phyloP scores from a whole-genome alignment of 2,329 filamentous ascomycete genomes.

The Fusarium sacchari region DNA sequence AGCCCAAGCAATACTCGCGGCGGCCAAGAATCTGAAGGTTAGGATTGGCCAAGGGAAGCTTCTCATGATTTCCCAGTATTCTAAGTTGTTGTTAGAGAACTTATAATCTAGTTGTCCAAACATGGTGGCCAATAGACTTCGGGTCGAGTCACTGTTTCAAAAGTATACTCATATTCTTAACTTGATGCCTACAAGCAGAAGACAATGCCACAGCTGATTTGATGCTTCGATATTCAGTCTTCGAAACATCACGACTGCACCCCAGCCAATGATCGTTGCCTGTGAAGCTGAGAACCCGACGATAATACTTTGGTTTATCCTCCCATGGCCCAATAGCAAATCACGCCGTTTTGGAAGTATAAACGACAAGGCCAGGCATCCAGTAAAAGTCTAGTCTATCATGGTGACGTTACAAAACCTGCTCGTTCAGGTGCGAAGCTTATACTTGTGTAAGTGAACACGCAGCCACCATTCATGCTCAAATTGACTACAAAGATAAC shows the following conservation, averaged over 20 bases:
- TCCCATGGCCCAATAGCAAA: background rate
- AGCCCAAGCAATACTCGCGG: background rate
- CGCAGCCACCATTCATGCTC: background rate
- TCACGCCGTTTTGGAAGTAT: background rate
- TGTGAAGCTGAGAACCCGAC: no score
- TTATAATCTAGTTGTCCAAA: background rate
- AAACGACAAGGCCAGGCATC: background rate
- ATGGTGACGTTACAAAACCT: no score
- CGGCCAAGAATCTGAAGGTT: no score
- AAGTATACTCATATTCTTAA: no score
- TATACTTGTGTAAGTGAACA: background rate
- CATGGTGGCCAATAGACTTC: rapidly evolving
- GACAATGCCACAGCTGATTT: no score
- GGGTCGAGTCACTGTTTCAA: background rate
- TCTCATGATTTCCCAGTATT: rapidly evolving
- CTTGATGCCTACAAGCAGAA: background rate
- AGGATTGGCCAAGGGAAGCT: background rate
- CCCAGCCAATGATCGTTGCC: no score
- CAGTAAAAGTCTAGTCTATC: no score
- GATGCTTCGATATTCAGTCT: no score
- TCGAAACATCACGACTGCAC: no score
- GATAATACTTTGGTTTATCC: background rate
- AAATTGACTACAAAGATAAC: background rate
- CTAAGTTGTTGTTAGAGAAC: rapidly evolving
- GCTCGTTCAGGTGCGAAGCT: background rate